A percentile compares a stretch with the other conserved stretches of the same genome.
These are phyloP conservation scores for Tubosaeta brunneosetosa DNA, from an alignment of 768 basidiomycete genomes.

Conservation along the genomic window DNA sequence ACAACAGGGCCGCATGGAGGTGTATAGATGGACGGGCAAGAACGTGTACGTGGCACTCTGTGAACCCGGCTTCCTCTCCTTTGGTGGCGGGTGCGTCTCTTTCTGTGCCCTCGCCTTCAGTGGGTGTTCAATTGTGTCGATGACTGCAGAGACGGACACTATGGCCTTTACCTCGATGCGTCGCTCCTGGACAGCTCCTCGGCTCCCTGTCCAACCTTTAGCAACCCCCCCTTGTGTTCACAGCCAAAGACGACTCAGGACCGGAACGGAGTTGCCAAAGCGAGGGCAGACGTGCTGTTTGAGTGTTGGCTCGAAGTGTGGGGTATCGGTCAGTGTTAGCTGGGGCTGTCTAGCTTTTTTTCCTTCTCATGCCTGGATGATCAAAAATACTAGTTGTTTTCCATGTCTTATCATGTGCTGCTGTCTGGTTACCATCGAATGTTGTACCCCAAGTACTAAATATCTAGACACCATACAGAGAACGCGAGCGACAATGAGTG, in stretches of 20 bases:
- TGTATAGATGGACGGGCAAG: constrained; percentile 80
- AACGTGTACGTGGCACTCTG: constrained; percentile 91
- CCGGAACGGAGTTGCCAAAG: constrained; percentile 20
- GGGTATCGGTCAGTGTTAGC: constrained; percentile 49
- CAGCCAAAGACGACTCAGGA: background rate
- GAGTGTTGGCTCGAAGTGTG: constrained; percentile 93
- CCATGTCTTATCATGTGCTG: background rate
- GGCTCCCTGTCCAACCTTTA: constrained; percentile 80
- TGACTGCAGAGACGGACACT: constrained; percentile 65
- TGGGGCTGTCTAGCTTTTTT: background rate
- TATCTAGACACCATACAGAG: too few relatives aligned
- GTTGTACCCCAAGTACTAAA: too few relatives aligned
- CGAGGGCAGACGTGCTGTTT: constrained; percentile 54
- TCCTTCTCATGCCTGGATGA: background rate
- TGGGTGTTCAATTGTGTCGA: background rate
- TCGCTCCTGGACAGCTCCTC: constrained; percentile 80
- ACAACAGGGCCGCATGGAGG: constrained; percentile 39
- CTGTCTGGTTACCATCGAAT: background rate
- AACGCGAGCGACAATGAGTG: too few relatives aligned
- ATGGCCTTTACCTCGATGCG: constrained; percentile 84
- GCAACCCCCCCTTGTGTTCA: constrained; percentile 76
- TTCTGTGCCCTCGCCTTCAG: background rate
- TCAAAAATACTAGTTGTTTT: background rate
- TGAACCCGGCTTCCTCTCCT: constrained; percentile 74
- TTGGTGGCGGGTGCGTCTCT: constrained; percentile 84